Evolutionary conservation across 2,329 filamentous ascomycete genomes (phyloP), one percentile per base, ranked within the genome.

Genomic region (Chaetomiaceae sp.): DNA sequence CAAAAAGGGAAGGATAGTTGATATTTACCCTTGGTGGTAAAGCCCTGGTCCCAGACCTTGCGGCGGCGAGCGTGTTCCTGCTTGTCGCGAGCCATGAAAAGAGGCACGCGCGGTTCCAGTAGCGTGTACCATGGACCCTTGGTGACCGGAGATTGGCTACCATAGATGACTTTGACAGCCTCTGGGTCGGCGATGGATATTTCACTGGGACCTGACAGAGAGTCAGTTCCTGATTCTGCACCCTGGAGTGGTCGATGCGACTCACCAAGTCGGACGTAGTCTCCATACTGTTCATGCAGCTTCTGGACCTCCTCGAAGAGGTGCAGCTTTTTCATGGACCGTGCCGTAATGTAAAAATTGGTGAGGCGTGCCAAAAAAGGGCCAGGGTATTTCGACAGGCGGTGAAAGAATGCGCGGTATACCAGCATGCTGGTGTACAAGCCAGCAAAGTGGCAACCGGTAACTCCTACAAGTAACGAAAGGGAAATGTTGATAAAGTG

Each of bases 61-160:
- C 69, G 65, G 7, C 67, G 62, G 3, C 55, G 61, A 0, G 61
- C 53, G 27, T 71, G 69, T 11, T 62, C 58, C 6, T 62, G 57
- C 46, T 64, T 63, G 51, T 69, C 64, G 8, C 69, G 62, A 6
- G 61, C 61, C 44, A 62, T 64, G 36, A 68, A 66, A 1, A 71
- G 50, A 1, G 65, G 65, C n/a, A 58, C 34, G 2, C 62, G 51
- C 4, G 68, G 68, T 11, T 64, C 58, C 1, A 66, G 48, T 0
- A 69, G 58, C 0, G 65, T 64, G 53, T 71, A 71, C 65, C 65
- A 70, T 0, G 65, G 65, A 0, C 67, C 66, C 37, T 69, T 70
- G 50, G 43, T 54, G 34, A 64, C 66, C 2, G 61, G 65, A 5
- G 58, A 68, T 27, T 60, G 57, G 44, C 61, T 61, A 7, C 62